These are phyloP conservation scores for Yamadazyma atlantica DNA, from an alignment of 1,139 yeast species.

Conservation along the genomic window DNA sequence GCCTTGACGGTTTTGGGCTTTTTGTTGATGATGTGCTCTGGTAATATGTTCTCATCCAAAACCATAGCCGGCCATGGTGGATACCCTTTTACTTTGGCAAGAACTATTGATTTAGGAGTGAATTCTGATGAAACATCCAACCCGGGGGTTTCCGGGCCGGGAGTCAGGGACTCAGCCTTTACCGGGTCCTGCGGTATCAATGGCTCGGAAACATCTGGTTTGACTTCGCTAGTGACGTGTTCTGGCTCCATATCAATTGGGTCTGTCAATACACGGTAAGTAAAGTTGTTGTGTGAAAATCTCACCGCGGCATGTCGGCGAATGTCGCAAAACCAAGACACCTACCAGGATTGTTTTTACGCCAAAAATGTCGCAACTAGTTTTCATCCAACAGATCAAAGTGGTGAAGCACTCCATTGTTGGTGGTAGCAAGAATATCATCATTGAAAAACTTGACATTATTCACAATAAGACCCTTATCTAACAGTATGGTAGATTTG, in stretches of 20 bases:
- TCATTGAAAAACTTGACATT: slow-evolving; percentile 10
- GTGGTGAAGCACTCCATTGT: slow-evolving; percentile 11
- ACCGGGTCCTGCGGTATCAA: no score
- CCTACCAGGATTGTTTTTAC: no score
- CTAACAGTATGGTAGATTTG: no score
- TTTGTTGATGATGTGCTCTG: slow-evolving; percentile 47
- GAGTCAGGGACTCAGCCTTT: no score
- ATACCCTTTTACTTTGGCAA: slow-evolving; percentile 75
- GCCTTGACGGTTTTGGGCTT: slow-evolving; percentile 42
- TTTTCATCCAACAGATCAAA: neutral
- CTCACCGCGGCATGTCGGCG: no score
- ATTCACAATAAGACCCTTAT: no score
- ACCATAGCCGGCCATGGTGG: slow-evolving; percentile 86
- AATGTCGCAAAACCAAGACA: no score
- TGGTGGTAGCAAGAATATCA: slow-evolving; percentile 6
- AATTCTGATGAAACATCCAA: neutral
- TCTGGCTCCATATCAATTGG: neutral
- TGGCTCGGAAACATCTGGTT: no score
- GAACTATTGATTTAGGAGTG: slow-evolving; percentile 44
- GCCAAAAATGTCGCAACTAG: neutral
- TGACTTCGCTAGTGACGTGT: neutral
- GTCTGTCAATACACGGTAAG: no score
- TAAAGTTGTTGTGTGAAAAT: no score
- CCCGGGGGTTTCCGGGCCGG: no score
- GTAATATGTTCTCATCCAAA: slow-evolving; percentile 56